Conservation (phyloP, 208 protist species). For the Trypanosoma avium region DNA sequence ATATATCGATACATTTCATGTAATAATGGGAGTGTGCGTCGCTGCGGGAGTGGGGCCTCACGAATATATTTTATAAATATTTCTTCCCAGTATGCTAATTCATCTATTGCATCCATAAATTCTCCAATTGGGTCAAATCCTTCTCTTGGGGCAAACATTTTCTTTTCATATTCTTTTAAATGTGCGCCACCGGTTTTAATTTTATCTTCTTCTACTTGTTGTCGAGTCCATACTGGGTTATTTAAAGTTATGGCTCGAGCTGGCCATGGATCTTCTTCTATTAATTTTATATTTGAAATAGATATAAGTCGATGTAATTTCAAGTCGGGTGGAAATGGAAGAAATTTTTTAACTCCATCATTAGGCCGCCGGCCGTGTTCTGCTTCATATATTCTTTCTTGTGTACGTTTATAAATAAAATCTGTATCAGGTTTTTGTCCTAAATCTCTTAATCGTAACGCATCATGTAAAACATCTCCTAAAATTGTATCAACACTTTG, state of each 20-base stretch:
- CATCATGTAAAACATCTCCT: conserved; percentile 81
- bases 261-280: conserved; percentile 73
- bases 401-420: conserved; percentile 85
- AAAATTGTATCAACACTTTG: conserved; percentile 71
- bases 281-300: conserved; percentile 37
- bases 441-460: conserved; percentile 68
- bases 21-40: conserved; percentile 69
- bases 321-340: conserved; percentile 77
- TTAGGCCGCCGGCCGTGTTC: conserved; percentile 79
- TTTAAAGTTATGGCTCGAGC: conserved; percentile 62
- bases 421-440: conserved; percentile 76
- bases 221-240: conserved; percentile 78
- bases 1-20: conserved; percentile 75
- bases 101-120: conserved; percentile 78
- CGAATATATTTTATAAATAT: conserved; percentile 65
- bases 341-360: conserved; percentile 65
- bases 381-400: conserved; percentile 84
- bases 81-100: conserved; percentile 76
- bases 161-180: conserved; percentile 42
- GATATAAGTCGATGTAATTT: conserved; percentile 57
- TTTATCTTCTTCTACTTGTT: conserved; percentile 44
- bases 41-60: conserved; percentile 55
- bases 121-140: conserved; percentile 60
- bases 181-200: conserved; percentile 37
- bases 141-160: conserved; percentile 59